Evolutionary conservation across 1,139 yeast genomes (phyloP).

Genomic region (Geotrichum europaeum): DNA sequence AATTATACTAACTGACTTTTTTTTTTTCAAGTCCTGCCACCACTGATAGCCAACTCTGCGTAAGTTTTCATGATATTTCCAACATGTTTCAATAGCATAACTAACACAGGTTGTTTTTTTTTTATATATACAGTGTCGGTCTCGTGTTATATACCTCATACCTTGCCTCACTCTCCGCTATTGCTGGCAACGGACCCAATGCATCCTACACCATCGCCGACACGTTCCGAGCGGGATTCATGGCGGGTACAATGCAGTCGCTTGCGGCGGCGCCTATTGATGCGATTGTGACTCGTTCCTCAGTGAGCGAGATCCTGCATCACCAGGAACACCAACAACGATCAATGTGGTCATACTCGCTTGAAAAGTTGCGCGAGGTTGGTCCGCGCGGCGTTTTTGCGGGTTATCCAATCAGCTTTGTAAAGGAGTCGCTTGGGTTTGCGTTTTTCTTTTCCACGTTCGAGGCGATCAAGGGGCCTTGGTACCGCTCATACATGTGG

Average conservation of each 20-base stretch:
- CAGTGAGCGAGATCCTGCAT: constrained; percentile 60
- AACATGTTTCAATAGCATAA: not conserved
- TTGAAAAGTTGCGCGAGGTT: constrained; percentile 58
- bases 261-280: constrained; percentile 93
- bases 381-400: constrained; percentile 86
- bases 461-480: constrained; percentile 59
- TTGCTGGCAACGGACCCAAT: constrained; percentile 16
- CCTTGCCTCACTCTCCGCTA: constrained; percentile 38
- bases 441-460: constrained; percentile 81
- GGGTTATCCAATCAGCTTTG: constrained; percentile 68
- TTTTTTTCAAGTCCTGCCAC: constrained; percentile 55
- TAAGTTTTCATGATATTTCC: constrained; percentile 14
- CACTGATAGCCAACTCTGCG: constrained; percentile 77
- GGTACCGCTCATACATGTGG: constrained; percentile 15
- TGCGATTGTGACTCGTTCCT: constrained; percentile 78
- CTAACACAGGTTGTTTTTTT: not conserved
- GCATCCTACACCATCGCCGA: constrained; percentile 38
- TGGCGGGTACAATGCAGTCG: constrained; percentile 83
- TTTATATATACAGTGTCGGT: constrained; percentile 47
- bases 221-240: constrained; percentile 72
- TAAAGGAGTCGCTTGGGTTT: constrained; percentile 81
- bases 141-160: constrained; percentile 78
- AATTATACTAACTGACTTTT: not conserved
- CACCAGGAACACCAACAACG: constrained; percentile 26
- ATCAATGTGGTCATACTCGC: constrained; percentile 72